Conservation (phyloP, 2,329 filamentous ascomycete species). For the Colletotrichum kahawae region DNA sequence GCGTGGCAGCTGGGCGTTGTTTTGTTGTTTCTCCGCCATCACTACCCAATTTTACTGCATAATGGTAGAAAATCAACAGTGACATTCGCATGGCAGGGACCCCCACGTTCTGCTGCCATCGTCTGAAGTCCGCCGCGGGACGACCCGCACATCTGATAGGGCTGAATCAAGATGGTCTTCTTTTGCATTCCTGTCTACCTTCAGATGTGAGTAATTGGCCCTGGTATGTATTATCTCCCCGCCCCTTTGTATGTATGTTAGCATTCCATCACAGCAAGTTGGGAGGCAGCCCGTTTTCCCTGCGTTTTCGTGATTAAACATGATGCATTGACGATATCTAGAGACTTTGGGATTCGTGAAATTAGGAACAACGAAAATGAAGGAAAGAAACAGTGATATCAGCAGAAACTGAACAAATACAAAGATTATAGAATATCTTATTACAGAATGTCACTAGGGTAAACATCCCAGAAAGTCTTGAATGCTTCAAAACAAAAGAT, state of each 20-base stretch:
- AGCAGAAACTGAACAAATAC: too few species aligned
- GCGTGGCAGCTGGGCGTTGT: neutral
- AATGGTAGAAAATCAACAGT: neutral
- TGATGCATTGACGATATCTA: too few species aligned
- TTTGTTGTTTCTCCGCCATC: neutral
- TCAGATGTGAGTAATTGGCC: accelerated
- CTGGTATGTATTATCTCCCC: accelerated
- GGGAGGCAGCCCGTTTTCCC: too few species aligned
- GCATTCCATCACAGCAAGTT: too few species aligned
- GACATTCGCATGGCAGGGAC: neutral
- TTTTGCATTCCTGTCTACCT: neutral
- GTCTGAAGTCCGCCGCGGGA: slow-evolving; percentile 4
- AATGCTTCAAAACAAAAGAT: neutral
- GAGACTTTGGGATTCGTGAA: too few species aligned
- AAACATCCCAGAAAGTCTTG: neutral
- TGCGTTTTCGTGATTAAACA: too few species aligned
- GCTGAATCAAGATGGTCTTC: neutral
- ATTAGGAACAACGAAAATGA: too few species aligned
- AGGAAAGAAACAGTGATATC: too few species aligned
- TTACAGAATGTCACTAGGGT: too few species aligned
- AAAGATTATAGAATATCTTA: too few species aligned
- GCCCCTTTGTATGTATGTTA: neutral
- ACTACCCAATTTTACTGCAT: neutral
- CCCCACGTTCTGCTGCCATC: neutral
- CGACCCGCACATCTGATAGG: slow-evolving; percentile 11